Evolutionary conservation across 352 stramenopile genomes (phyloP).

Genomic region (Globisporangium solare): DNA sequence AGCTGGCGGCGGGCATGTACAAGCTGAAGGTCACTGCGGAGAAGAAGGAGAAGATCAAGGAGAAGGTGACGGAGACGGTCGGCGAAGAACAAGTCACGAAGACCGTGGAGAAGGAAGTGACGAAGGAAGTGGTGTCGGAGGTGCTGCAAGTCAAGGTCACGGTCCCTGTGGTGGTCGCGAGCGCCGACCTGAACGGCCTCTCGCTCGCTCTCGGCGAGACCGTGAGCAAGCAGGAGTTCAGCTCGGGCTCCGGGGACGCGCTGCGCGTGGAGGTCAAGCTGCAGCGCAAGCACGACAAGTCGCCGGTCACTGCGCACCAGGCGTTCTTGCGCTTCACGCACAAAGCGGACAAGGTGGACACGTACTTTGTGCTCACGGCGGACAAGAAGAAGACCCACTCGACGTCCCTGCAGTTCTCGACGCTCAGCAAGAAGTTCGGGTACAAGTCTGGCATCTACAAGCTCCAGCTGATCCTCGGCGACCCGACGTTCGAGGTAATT

Average conservation of each 20-base stretch:
- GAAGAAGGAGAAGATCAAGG: no score
- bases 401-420: constrained; percentile 45
- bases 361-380: constrained; percentile 69
- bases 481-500: constrained; percentile 59
- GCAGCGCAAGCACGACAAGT: constrained; percentile 52
- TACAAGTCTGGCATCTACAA: constrained; percentile 72
- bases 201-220: constrained; percentile 47
- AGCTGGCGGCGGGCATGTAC: constrained; percentile 63
- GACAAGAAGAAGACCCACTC: constrained; percentile 36
- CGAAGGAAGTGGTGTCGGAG: constrained; percentile 29
- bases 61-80: constrained; percentile 23
- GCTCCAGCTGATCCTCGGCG: constrained; percentile 71
- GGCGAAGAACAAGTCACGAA: constrained; percentile 24
- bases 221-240: constrained; percentile 47
- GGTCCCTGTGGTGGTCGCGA: constrained; percentile 52
- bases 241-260: constrained; percentile 47
- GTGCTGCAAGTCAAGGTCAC: constrained; percentile 78
- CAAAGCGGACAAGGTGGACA: constrained; percentile 40
- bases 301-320: constrained; percentile 59
- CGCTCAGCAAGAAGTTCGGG: constrained; percentile 75
- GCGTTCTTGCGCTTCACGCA: constrained; percentile 77
- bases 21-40: constrained; percentile 61
- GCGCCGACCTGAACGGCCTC: constrained; percentile 49
- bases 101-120: no score
- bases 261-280: constrained; percentile 58